Evolutionary conservation across 1,284 basidiomycete genomes (phyloP), one percentile per base, ranked within the genome.

Genomic region (Boletus hoseneyae): DNA sequence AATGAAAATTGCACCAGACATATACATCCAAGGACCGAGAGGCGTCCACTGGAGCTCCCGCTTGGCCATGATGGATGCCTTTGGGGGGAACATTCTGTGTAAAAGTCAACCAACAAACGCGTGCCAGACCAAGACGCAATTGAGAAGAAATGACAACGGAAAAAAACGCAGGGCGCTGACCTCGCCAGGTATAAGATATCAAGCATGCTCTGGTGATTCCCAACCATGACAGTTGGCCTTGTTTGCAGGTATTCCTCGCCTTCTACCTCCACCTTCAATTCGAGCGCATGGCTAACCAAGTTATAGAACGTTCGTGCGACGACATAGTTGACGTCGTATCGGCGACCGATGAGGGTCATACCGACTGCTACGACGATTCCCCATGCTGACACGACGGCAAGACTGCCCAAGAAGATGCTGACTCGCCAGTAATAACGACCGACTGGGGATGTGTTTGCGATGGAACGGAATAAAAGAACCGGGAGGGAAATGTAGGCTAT

Each of bases 151-250:
- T 11, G 37, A 51, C 41, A 18, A 43, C n/a, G 11, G n/a, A 48
- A 43, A 15, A 44, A 16, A 33, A 49, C 33, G 34, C 16, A 49
- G 16, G 30, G 37, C 30, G 58, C 82, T 69, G 65, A 89, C 88
- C 80, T 82, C 51, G 90, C 95, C 47, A 99, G 75, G 61, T 86
- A 83, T 34, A 94, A 69, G 52, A 97, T 80, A 69, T 96, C 93
- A 48, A 97, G 70, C 80, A 93, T 89, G 60, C 88, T 92, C 74
- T 98, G 97, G 67, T 99, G 97, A 68, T 99, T 99, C 9, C 83
- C 85, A 54, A 98, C 79, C 27, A 96, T 69, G 13, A 99, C 83
- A 2, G 83, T 80, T 19, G 90, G 84, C 42, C 78, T 65, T 38
- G 77, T 77, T 65, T 73, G 54, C 44, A 98, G 74, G 65, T 95